Conservation (phyloP, 257 asterid species). For the Penstemon davidsonii region DNA sequence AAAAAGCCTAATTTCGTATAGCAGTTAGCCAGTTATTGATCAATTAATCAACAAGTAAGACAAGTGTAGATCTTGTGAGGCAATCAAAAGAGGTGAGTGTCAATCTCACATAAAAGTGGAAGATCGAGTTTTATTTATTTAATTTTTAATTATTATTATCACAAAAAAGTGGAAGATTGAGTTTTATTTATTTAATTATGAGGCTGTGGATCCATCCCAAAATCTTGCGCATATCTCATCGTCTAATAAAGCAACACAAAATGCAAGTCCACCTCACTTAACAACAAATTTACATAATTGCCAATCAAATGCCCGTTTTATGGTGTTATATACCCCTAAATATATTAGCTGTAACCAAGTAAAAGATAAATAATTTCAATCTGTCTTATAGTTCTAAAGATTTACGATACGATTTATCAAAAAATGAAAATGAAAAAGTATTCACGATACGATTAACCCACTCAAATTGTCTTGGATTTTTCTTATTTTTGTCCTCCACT, state of each 20-base stretch:
- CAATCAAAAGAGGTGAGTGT: not conserved
- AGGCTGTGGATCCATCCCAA: no score
- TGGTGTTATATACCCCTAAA: not conserved
- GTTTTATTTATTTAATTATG: no score
- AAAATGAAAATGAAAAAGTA: no score
- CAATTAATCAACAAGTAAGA: constrained; percentile 26
- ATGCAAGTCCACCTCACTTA: constrained; percentile 26
- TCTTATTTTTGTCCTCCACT: no score
- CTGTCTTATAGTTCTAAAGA: no score
- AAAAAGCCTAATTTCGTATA: no score
- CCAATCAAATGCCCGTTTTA: not conserved
- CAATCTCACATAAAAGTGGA: constrained; percentile 14
- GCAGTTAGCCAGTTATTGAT: not conserved
- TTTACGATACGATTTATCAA: no score
- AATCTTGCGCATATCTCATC: no score
- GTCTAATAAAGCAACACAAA: not conserved
- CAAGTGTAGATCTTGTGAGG: not conserved
- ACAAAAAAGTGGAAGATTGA: no score
- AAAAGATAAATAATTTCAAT: constrained; percentile 6
- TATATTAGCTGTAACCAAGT: constrained; percentile 39
- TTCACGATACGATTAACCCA: no score
- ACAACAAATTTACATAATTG: not conserved
- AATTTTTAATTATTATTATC: not conserved
- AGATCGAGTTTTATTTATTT: constrained; percentile 11
- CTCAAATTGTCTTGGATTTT: no score